phyloP scores from a whole-genome alignment of 2,329 filamentous ascomycete genomes.

The Trichoderma koningiopsis region DNA sequence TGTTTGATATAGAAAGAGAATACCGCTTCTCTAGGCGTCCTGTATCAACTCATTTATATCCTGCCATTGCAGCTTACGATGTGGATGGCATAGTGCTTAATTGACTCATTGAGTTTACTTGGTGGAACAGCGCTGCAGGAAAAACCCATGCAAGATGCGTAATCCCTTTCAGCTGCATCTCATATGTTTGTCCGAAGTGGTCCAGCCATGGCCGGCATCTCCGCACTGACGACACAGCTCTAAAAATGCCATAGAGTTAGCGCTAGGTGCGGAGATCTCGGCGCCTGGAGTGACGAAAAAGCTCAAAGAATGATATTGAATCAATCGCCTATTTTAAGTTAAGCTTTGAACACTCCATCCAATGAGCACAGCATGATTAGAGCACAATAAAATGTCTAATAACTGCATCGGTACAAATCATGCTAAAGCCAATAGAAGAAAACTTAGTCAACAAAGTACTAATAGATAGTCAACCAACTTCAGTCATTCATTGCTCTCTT shows the following conservation, averaged over 20 bases:
- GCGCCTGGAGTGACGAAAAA: neutral
- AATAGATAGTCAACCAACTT: too few relatives aligned
- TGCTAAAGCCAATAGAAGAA: too few relatives aligned
- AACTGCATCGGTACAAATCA: neutral
- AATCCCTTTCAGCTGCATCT: neutral
- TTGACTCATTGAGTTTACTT: neutral
- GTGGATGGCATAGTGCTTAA: neutral
- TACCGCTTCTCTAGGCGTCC: neutral
- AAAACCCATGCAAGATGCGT: neutral
- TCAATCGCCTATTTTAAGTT: neutral
- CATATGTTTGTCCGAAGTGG: neutral
- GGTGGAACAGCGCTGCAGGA: neutral
- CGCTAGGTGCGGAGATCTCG: neutral
- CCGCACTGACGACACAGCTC: neutral
- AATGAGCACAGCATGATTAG: neutral
- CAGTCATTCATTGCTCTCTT: neutral
- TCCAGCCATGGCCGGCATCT: neutral
- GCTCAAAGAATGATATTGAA: constrained; percentile 5
- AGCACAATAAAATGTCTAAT: rapidly evolving
- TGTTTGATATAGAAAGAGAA: neutral
- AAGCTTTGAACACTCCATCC: neutral
- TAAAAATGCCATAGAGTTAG: neutral
- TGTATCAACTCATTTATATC: neutral
- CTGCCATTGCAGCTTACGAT: neutral
- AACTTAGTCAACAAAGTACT: too few relatives aligned